phyloP scores from a whole-genome alignment of 805 yeast species.

The Wickerhamomyces chaumierensis region DNA sequence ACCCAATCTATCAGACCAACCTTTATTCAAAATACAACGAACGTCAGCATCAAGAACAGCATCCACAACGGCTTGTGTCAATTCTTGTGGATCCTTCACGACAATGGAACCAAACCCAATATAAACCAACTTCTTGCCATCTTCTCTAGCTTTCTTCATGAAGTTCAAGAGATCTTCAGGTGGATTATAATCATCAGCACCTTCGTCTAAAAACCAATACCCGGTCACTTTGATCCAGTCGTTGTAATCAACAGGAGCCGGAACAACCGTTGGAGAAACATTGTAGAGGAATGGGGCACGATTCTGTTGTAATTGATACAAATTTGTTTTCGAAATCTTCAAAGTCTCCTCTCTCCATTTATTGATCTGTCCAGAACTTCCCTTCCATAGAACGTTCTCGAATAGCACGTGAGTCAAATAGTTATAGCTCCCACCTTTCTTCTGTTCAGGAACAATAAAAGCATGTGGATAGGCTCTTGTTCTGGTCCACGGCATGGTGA shows the following conservation, averaged over 20 bases:
- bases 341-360: slow-evolving; percentile 71
- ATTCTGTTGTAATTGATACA: slow-evolving; percentile 61
- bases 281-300: slow-evolving; percentile 84
- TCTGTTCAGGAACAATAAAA: slow-evolving; percentile 87
- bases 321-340: slow-evolving; percentile 54
- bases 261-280: slow-evolving; percentile 78
- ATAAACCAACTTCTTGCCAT: slow-evolving; percentile 65
- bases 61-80: slow-evolving; percentile 67
- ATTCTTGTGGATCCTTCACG: slow-evolving; percentile 66
- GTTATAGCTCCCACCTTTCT: slow-evolving; percentile 86
- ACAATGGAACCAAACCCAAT: slow-evolving; percentile 96
- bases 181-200: slow-evolving; percentile 40
- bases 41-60: slow-evolving; percentile 78
- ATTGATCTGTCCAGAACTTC: slow-evolving; percentile 78
- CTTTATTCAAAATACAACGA: slow-evolving; percentile 79
- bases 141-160: slow-evolving; percentile 46
- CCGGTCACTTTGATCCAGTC: slow-evolving; percentile 97
- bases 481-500: slow-evolving; percentile 98
- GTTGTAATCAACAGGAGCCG: slow-evolving; percentile 86
- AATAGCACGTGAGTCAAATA: slow-evolving; percentile 87
- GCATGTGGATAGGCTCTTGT: slow-evolving; percentile 97
- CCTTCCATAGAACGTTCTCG: slow-evolving; percentile 90
- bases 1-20: slow-evolving; percentile 78
- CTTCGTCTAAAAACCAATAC: slow-evolving; percentile 82
- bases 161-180: slow-evolving; percentile 47